These are phyloP conservation scores for Backusella morwellensis DNA, from an alignment of 192 early-diverging fungal genomes.

Conservation along the genomic window DNA sequence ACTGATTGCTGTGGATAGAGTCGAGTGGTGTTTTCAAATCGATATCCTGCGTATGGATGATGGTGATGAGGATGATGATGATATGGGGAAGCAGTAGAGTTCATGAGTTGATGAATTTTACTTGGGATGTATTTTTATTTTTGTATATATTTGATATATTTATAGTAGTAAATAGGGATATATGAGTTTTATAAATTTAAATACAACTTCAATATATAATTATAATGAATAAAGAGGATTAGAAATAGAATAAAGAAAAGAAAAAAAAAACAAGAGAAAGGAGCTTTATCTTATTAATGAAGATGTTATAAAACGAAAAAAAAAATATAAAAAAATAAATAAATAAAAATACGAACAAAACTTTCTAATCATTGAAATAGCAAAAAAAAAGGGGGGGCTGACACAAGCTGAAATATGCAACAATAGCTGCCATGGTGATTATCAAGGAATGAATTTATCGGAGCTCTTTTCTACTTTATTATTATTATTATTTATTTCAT, in stretches of 20 bases:
- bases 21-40: slow-evolving; percentile 16
- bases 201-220: background rate
- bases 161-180: background rate
- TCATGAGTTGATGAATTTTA: slow-evolving; percentile 8
- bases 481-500: background rate
- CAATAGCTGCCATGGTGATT: slow-evolving; percentile 7
- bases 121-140: background rate
- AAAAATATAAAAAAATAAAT: background rate
- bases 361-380: background rate
- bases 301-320: background rate
- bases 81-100: slow-evolving; percentile 10
- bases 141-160: background rate
- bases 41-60: slow-evolving; percentile 17
- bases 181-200: background rate
- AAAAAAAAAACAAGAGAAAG: background rate
- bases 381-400: slow-evolving; percentile 2
- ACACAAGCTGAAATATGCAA: slow-evolving; percentile 11
- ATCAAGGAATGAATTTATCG: slow-evolving; percentile 18
- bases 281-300: background rate
- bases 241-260: background rate
- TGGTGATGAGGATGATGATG: background rate
- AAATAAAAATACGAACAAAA: background rate
- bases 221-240: background rate
- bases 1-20: slow-evolving; percentile 2
- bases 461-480: slow-evolving; percentile 12